A percentile compares a stretch with the other conserved stretches of the same genome.
Evolutionary conservation across 805 yeast species (phyloP).

Genomic region (Saturnispora mendoncae): DNA sequence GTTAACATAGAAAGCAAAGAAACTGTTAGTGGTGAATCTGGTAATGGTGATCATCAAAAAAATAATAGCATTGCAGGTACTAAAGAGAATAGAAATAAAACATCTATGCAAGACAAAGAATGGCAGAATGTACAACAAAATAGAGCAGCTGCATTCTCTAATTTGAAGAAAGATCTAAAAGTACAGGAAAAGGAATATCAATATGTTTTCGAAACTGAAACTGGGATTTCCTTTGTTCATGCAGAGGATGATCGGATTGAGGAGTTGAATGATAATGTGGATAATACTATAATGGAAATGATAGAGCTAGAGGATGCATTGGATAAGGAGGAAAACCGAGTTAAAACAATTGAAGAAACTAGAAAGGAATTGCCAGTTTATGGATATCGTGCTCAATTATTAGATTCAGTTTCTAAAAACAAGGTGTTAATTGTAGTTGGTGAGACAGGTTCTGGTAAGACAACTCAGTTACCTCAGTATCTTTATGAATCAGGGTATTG

Average conservation of each 20-base stretch:
- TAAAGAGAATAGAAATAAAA: conserved; percentile 23
- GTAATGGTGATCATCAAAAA: no score
- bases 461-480: conserved; percentile 88
- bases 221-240: conserved; percentile 42
- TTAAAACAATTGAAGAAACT: conserved; percentile 37
- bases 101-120: conserved; percentile 15
- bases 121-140: conserved; percentile 51
- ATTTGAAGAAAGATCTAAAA: conserved; percentile 11
- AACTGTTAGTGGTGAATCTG: no score
- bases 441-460: conserved; percentile 95
- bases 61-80: no score
- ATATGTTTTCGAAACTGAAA: conserved; percentile 64
- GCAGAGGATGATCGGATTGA: conserved; percentile 28
- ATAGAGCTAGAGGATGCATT: conserved; percentile 28
- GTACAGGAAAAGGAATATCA: conserved; percentile 45
- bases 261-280: conserved; percentile 16
- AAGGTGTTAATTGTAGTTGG: conserved; percentile 84
- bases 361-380: conserved; percentile 71
- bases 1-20: conserved; percentile 5
- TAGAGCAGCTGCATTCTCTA: conserved; percentile 27
- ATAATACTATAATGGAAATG: conserved; percentile 22
- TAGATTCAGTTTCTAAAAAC: conserved; percentile 49
- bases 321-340: conserved; percentile 29
- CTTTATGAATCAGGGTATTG: conserved; percentile 77
- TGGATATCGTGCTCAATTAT: conserved; percentile 47